phyloP scores from a whole-genome alignment of 305 asterid genomes.

The Solanum hybrid region DNA sequence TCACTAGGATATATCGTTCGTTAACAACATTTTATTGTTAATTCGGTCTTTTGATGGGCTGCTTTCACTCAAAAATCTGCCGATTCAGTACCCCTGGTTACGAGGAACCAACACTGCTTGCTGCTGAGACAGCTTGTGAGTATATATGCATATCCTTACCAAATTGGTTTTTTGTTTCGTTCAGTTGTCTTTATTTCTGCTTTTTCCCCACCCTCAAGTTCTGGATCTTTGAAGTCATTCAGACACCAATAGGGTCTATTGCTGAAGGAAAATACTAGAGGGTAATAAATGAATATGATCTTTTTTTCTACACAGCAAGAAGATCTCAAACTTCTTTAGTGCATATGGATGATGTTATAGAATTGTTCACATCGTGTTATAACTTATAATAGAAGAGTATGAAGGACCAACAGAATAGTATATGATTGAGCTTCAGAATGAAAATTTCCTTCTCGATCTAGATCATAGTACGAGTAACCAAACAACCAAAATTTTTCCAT shows the following conservation, averaged over 20 bases:
- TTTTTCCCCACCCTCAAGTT: neutral
- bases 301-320: neutral
- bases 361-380: neutral
- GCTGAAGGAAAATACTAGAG: neutral
- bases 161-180: neutral
- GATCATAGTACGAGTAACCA: neutral
- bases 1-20: neutral
- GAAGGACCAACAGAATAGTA: neutral
- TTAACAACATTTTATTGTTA: neutral
- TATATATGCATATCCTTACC: conserved; percentile 7
- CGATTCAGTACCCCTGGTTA: conserved; percentile 45
- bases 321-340: neutral
- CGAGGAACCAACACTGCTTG: conserved; percentile 72
- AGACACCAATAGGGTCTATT: neutral
- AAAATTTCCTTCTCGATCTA: neutral
- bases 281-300: neutral
- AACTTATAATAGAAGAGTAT: neutral
- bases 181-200: neutral
- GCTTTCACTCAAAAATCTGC: conserved; percentile 42
- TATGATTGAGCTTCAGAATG: neutral
- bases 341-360: neutral
- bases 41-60: conserved; percentile 42
- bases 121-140: conserved; percentile 89
- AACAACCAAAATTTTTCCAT: neutral
- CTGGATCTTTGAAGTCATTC: neutral